Percentiles rank a stretch among this genome's conserved stretches.
Conservation (phyloP, 148 eudicot genomes). For the Hydrangea macrophylla region DNA sequence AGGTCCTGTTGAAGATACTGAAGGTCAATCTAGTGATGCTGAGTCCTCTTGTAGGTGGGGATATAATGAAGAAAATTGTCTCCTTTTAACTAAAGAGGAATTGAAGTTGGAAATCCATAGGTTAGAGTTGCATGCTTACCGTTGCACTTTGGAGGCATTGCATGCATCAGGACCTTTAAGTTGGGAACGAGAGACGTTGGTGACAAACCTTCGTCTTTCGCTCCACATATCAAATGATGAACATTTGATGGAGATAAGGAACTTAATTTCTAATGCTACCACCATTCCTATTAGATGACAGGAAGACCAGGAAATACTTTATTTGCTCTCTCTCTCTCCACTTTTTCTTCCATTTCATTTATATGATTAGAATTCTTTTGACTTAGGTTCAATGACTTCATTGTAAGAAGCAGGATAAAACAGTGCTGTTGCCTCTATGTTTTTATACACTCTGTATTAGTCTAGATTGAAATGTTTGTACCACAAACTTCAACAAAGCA, state of each 20-base stretch:
- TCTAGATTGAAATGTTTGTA: slow-evolving; percentile 30
- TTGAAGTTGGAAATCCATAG: slow-evolving; percentile 60
- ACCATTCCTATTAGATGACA: slow-evolving; percentile 49
- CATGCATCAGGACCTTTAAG: slow-evolving; percentile 84
- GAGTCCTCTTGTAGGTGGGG: slow-evolving; percentile 54
- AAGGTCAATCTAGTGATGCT: slow-evolving; percentile 58
- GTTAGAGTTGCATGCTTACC: slow-evolving; percentile 84
- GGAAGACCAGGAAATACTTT: slow-evolving; percentile 4
- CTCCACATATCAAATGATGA: slow-evolving; percentile 87
- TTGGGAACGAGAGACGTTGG: slow-evolving; percentile 84
- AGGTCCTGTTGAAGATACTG: slow-evolving; percentile 41
- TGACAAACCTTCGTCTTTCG: slow-evolving; percentile 79
- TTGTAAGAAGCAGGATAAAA: slow-evolving; percentile 39
- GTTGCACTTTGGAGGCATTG: slow-evolving; percentile 70
- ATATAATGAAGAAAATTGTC: slow-evolving; percentile 32
- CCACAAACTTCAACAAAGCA: slow-evolving; percentile 26
- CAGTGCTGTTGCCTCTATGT: slow-evolving; percentile 18
- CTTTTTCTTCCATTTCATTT: neutral
- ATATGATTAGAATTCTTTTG: slow-evolving; percentile 6
- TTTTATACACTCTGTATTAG: slow-evolving; percentile 15
- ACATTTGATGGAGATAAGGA: slow-evolving; percentile 77
- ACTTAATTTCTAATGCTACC: slow-evolving; percentile 50
- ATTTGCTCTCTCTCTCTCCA: neutral
- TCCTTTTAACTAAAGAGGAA: slow-evolving; percentile 38
- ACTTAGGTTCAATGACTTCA: slow-evolving; percentile 8